These are phyloP conservation scores for Pestalotiopsis sp. DNA, from an alignment of 2,329 filamentous ascomycete species.

Conservation along the genomic window DNA sequence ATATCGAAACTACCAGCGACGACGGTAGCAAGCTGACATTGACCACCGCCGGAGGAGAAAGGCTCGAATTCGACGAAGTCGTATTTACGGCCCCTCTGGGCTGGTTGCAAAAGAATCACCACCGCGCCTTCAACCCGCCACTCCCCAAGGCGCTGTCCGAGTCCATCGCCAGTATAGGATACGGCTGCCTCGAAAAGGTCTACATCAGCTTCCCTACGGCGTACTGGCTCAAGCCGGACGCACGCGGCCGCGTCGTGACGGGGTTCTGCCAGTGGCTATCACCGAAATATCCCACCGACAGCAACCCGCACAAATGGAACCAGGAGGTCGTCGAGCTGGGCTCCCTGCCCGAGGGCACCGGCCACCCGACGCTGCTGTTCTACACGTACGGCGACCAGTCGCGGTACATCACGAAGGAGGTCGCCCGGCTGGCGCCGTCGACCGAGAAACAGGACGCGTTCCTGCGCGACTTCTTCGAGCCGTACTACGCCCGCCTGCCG, in stretches of 20 bases:
- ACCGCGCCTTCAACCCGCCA: conserved; percentile 56
- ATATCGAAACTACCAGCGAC: conserved; percentile 36
- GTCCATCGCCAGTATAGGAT: conserved; percentile 65
- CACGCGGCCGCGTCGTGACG: conserved; percentile 44
- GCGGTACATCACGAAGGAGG: conserved; percentile 47
- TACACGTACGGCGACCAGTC: conserved; percentile 71
- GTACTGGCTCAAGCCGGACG: conserved; percentile 64
- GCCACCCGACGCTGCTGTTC: conserved; percentile 84
- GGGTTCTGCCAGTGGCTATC: conserved; percentile 77
- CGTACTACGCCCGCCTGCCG: conserved; percentile 76
- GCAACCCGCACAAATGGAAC: conserved; percentile 67
- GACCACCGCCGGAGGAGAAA: conserved; percentile 43
- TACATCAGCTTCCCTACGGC: conserved; percentile 71
- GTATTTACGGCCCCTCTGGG: conserved; percentile 69
- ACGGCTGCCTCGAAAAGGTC: conserved; percentile 71
- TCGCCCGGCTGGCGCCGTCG: conserved; percentile 38
- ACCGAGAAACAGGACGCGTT: conserved; percentile 50
- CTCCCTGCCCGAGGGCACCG: conserved; percentile 54
- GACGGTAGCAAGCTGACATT: conserved; percentile 41
- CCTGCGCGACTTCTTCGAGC: conserved; percentile 68
- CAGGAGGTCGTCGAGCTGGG: conserved; percentile 79
- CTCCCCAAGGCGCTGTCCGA: conserved; percentile 57
- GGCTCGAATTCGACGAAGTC: conserved; percentile 63
- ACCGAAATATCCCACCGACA: conserved; percentile 64
- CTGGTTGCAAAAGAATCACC: conserved; percentile 62